Conservation (phyloP, 306 rosid genomes). For the Clitoria ternatea region DNA sequence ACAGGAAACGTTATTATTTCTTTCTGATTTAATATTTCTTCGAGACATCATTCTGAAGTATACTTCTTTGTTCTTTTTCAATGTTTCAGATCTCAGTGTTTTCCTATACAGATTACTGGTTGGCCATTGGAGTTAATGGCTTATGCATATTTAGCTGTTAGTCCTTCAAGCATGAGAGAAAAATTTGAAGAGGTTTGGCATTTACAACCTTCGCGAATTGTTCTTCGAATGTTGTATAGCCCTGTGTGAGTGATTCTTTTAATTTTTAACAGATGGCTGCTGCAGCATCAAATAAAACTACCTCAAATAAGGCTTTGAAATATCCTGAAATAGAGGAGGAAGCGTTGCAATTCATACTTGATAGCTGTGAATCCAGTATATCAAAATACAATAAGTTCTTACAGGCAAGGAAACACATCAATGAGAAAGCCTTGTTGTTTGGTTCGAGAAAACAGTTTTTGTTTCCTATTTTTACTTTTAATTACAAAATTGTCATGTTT, state of each 20-base stretch:
- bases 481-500: no score
- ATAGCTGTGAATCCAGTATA: conserved; percentile 84
- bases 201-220: background rate
- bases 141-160: conserved; percentile 80
- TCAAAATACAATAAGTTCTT: conserved; percentile 82
- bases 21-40: background rate
- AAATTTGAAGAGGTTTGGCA: conserved; percentile 74
- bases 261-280: conserved; percentile 72
- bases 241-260: conserved; percentile 17
- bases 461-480: background rate
- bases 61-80: background rate
- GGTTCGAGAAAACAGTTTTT: no score
- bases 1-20: background rate
- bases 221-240: conserved; percentile 5
- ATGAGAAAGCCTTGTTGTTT: background rate
- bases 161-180: conserved; percentile 79
- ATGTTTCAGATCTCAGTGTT: conserved; percentile 84
- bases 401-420: conserved; percentile 48
- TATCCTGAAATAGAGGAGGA: conserved; percentile 88
- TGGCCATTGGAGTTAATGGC: conserved; percentile 95
- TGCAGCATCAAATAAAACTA: conserved; percentile 68
- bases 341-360: conserved; percentile 76
- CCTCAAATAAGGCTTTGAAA: conserved; percentile 55
- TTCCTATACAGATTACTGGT: conserved; percentile 82
- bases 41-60: background rate